Evolutionary conservation across 768 basidiomycete species (phyloP), one percentile per base, ranked within the genome.

Genomic region (Naematelia aurantialba): DNA sequence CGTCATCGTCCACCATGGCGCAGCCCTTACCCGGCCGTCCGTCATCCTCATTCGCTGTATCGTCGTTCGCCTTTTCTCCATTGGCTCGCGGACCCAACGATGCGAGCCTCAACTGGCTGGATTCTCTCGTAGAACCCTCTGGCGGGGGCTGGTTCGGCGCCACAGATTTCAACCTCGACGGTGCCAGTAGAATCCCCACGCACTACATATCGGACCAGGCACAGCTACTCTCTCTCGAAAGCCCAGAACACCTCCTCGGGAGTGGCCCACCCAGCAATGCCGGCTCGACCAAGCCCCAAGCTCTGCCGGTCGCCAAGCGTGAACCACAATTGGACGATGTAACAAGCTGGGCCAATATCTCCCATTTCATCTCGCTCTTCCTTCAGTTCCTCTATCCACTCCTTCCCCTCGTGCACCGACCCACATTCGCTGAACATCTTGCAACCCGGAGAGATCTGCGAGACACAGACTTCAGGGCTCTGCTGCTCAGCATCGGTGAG

Each of bases 401-500:
- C 2, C 24, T 68, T 21, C 71, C 71, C 4, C 60, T 73, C 5
- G 69, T 73, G 8, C 71, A 73, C 47, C 66, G 69, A 12, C 69
- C 68, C 14, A 73, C 71, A 1, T 73, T 73, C 49, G 63, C 71
- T 4, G 71, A 73, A 52, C 39, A 65, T 45, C 61, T 73, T 4
- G 71, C 71, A 5, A 73, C 69, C 27, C 62, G 71, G 49, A 45
- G 68, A 29, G 71, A 73, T 59, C 47, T 65, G 39, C 24, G 58
- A 26, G 71, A 73, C 53, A 66, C 55, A 21, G 69, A 73, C 45
- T 73, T 73, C 45, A 58, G 71, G 42, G 71, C 71, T 10, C 52
- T 73, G 17, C 56, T 73, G n/a, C 56, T 73, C 29, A 65, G 62
- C 31, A 73, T 73, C 2, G 71, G 71, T 73, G 44, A 57, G 71